Conservation (phyloP, 2,329 filamentous ascomycete genomes). For the Aureobasidium sp. region DNA sequence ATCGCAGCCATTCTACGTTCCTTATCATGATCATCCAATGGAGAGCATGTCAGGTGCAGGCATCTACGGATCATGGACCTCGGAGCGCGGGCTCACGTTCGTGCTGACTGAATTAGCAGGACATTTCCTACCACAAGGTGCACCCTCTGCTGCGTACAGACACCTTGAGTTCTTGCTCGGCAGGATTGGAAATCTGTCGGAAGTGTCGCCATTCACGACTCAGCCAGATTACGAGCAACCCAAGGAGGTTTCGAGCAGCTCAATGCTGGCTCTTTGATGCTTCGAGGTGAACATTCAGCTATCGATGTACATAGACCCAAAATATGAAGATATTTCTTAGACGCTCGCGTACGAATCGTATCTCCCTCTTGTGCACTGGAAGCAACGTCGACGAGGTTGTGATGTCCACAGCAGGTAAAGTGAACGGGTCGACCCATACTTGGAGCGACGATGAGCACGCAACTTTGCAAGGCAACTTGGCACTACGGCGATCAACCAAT, state of each 20-base stretch:
- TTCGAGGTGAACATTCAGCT: too few relatives aligned
- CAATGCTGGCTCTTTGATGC: not conserved
- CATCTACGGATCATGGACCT: conserved; percentile 20
- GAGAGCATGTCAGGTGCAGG: conserved; percentile 21
- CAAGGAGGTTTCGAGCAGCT: not conserved
- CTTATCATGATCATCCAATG: conserved; percentile 17
- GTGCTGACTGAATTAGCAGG: conserved; percentile 24
- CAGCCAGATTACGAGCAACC: conserved; percentile 23
- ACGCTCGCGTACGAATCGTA: too few relatives aligned
- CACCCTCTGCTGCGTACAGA: conserved; percentile 2
- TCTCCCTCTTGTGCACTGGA: too few relatives aligned
- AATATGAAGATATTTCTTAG: too few relatives aligned
- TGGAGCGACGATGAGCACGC: not conserved
- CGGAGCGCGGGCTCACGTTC: conserved; percentile 26
- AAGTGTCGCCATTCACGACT: conserved; percentile 30
- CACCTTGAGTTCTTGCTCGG: conserved; percentile 7
- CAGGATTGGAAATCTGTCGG: conserved; percentile 37
- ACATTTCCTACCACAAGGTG: conserved; percentile 19
- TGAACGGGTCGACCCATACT: too few relatives aligned
- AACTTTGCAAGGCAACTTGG: not conserved
- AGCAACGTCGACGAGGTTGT: too few relatives aligned
- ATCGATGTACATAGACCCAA: too few relatives aligned
- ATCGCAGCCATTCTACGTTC: conserved; percentile 21
- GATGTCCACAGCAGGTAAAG: too few relatives aligned
- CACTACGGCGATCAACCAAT: not conserved